Base-by-base conservation (phyloP, 805 yeast genomes). In the Schwanniomyces yamadae region DNA sequence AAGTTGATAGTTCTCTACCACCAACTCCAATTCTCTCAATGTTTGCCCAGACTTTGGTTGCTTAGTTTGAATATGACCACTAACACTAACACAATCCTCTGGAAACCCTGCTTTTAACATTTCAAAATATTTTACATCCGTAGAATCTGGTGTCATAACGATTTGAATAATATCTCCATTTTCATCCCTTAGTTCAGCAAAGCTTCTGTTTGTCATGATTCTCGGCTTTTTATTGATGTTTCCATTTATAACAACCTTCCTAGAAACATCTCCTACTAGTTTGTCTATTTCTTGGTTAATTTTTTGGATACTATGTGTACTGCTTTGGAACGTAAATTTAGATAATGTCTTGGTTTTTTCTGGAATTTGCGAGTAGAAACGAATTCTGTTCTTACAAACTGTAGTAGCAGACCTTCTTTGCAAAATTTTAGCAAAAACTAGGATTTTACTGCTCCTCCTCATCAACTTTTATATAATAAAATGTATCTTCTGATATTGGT, bases 151-250 rank as follows among this genome's bases (percentile, higher is more conserved):
- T 5, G 50, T 46, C 40, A 64, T 39, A 9, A 57, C 40, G 4
- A 69, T 28, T 50, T 90, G 96, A 6, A 80, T 69, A 6, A 60
- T 44, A 31, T 80, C 76, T 0, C 96, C 96, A 27, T 77, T 66
- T 21, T 67, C 52, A 54, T 90, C 98, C 43, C 98, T 69, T 10
- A 91, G 60, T 18, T 74, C 77, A 2, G 84, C 93, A 66, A 93
- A 91, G 1, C 77, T 71, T 32, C 86, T 64, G 34, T 78, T 79
- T 3, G 91, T 80, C 35, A 85, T 64, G 35, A 78, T 77, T 36
- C 82, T 72, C 0, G 96, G 93, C 45, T 82, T 80, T 15, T 75
- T 68, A 50, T 87, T 79, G 12, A 91, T 73, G 88, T 96, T 93
- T 0, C 99, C 98, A 44, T 86, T 78, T 6, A 91, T 45, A 0